phyloP scores from a whole-genome alignment of 306 rosid species.

The Bauhinia variegata region DNA sequence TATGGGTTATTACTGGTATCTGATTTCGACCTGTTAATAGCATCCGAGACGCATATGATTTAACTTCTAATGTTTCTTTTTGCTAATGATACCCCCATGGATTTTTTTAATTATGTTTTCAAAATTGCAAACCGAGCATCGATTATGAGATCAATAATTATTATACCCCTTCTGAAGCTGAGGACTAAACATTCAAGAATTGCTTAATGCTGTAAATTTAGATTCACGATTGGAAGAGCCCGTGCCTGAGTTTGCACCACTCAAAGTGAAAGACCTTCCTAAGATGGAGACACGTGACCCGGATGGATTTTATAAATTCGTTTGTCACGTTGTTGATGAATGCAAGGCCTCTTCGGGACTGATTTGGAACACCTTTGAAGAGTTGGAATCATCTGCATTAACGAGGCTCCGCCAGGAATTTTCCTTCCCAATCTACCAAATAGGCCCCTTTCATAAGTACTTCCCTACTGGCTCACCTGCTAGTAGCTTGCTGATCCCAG shows the following conservation, averaged over 20 bases:
- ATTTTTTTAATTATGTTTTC: no score
- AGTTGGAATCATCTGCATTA: slow-evolving; percentile 53
- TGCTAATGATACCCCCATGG: no score
- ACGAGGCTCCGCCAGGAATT: slow-evolving; percentile 28
- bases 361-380: slow-evolving; percentile 62
- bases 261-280: slow-evolving; percentile 65
- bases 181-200: no score
- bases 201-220: not conserved
- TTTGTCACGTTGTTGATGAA: slow-evolving; percentile 19
- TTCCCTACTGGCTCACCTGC: slow-evolving; percentile 32
- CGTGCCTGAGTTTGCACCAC: slow-evolving; percentile 57
- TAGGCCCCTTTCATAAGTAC: slow-evolving; percentile 69
- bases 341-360: slow-evolving; percentile 55
- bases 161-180: no score
- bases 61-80: not conserved
- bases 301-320: slow-evolving; percentile 24
- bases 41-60: no score
- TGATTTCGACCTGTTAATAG: no score
- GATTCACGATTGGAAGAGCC: slow-evolving; percentile 48
- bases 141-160: no score
- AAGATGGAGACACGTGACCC: slow-evolving; percentile 15
- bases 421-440: slow-evolving; percentile 54
- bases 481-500: slow-evolving; percentile 47
- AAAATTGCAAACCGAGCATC: no score
- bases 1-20: no score